A percentile compares a stretch with the other conserved stretches of the same genome.
Conservation (phyloP, 1,139 yeast genomes). For the Sugiyamaella sp. region DNA sequence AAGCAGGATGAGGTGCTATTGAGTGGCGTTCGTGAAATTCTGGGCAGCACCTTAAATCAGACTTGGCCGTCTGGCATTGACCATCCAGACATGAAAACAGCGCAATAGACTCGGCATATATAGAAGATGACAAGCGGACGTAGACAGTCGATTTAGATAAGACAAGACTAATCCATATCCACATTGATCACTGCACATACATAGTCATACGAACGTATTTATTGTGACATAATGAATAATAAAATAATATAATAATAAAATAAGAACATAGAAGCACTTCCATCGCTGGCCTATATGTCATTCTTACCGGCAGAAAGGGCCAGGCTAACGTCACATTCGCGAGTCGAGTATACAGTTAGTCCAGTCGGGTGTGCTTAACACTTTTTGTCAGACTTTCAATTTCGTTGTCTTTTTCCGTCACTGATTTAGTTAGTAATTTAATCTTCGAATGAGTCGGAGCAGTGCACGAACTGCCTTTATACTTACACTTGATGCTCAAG, state of each 20-base stretch:
- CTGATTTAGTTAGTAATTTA: constrained; percentile 19
- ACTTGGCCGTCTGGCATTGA: constrained; percentile 73
- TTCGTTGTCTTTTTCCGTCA: constrained; percentile 39
- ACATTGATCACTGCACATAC: too few relatives aligned
- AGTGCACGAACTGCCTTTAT: neutral
- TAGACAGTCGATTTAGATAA: too few relatives aligned
- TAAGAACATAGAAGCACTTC: neutral
- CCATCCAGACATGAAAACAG: constrained; percentile 34
- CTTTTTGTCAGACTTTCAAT: constrained; percentile 32
- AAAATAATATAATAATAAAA: neutral
- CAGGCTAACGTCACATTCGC: neutral
- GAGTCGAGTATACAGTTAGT: neutral
- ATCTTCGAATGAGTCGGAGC: neutral
- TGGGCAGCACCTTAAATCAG: constrained; percentile 61
- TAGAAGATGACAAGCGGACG: too few relatives aligned
- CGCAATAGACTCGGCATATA: neutral
- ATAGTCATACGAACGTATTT: neutral
- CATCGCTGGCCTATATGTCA: neutral
- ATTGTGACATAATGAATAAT: neutral
- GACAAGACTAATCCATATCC: too few relatives aligned
- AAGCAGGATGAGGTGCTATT: constrained; percentile 49
- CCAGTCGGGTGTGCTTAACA: constrained; percentile 3
- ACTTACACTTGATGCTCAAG: constrained; percentile 36
- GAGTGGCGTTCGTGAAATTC: constrained; percentile 48
- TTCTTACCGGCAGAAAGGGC: constrained; percentile 9